A percentile compares a stretch with the other conserved stretches of the same genome.
phyloP scores from a whole-genome alignment of 257 asterid genomes.

The Ehretia macrophylla region DNA sequence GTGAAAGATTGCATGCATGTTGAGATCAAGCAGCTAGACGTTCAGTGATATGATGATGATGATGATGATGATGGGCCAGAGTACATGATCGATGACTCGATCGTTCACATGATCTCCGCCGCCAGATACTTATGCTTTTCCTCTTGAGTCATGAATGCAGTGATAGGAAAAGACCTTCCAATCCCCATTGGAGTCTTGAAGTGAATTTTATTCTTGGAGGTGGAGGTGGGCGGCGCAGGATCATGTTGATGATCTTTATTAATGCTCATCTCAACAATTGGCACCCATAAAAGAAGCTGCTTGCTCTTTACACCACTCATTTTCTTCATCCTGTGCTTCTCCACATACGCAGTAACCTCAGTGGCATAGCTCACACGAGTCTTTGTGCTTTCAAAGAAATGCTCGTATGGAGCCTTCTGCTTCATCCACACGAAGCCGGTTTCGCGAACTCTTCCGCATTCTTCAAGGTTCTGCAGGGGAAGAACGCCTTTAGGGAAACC shows the following conservation, averaged over 20 bases:
- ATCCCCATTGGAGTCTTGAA: constrained; percentile 93
- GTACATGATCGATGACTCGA: neutral
- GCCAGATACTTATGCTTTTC: constrained; percentile 38
- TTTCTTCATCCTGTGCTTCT: constrained; percentile 86
- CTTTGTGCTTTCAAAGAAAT: constrained; percentile 50
- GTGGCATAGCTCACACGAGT: constrained; percentile 63
- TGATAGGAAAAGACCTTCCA: constrained; percentile 70
- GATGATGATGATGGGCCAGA: neutral
- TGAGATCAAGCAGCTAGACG: too few relatives aligned
- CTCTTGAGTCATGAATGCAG: constrained; percentile 76
- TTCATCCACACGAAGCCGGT: constrained; percentile 95
- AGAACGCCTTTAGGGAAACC: constrained; percentile 86
- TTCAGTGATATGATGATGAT: too few relatives aligned
- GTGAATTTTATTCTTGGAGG: constrained; percentile 53
- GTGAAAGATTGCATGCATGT: too few relatives aligned
- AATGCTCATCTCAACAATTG: constrained; percentile 84
- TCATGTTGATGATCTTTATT: too few relatives aligned
- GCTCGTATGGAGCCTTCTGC: constrained; percentile 78
- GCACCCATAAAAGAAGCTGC: constrained; percentile 87
- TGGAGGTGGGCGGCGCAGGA: constrained; percentile 4
- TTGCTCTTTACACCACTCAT: constrained; percentile 91
- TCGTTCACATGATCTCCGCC: constrained; percentile 26
- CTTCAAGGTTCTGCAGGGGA: constrained; percentile 81
- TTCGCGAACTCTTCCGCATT: constrained; percentile 76
- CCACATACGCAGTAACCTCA: constrained; percentile 80